A percentile compares a stretch with the other conserved stretches of the same genome.
Evolutionary conservation across 768 basidiomycete genomes (phyloP).

Genomic region (Tephrocybe sp.): DNA sequence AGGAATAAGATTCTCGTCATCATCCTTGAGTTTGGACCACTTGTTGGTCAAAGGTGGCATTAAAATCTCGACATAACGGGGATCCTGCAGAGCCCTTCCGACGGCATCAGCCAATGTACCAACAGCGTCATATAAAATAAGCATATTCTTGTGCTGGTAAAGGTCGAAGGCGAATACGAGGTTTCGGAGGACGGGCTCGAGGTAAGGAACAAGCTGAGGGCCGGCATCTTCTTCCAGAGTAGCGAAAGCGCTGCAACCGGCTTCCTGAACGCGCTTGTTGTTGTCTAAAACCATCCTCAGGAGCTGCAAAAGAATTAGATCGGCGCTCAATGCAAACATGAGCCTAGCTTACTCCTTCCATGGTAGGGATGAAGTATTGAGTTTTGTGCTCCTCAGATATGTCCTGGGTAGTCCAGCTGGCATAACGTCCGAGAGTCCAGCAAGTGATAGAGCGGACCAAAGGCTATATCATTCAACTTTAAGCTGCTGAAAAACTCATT

Average conservation of each 20-base stretch:
- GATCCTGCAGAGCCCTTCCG: conserved; percentile 80
- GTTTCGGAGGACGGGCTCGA: conserved; percentile 93
- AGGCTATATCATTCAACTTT: conserved; percentile 50
- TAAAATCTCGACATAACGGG: conserved; percentile 86
- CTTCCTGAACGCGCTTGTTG: conserved; percentile 99
- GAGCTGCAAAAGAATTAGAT: conserved; percentile 50
- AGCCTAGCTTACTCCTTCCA: conserved; percentile 79
- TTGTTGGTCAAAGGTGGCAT: conserved; percentile 92
- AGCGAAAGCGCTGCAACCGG: conserved; percentile 97
- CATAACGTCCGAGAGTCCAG: conserved; percentile 99
- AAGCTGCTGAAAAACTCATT: conserved; percentile 7
- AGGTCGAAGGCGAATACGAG: conserved; percentile 95
- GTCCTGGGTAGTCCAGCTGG: conserved; percentile 92
- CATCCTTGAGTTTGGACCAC: conserved; percentile 89
- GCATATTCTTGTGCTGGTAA: conserved; percentile 99
- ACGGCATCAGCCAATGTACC: conserved; percentile 98
- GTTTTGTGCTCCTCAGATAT: conserved; percentile 85
- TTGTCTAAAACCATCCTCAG: conserved; percentile 96
- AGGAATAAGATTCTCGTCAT: conserved; percentile 91
- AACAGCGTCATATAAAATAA: conserved; percentile 98
- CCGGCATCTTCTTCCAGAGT: conserved; percentile 98
- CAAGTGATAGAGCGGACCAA: conserved; percentile 98
- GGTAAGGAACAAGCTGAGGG: conserved; percentile 81
- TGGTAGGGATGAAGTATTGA: conserved; percentile 91
- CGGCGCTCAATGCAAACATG: too few species aligned